Evolutionary conservation across 495 filamentous ascomycete genomes (phyloP), one percentile per base, ranked within the genome.

Genomic region (Neurospora sp.): DNA sequence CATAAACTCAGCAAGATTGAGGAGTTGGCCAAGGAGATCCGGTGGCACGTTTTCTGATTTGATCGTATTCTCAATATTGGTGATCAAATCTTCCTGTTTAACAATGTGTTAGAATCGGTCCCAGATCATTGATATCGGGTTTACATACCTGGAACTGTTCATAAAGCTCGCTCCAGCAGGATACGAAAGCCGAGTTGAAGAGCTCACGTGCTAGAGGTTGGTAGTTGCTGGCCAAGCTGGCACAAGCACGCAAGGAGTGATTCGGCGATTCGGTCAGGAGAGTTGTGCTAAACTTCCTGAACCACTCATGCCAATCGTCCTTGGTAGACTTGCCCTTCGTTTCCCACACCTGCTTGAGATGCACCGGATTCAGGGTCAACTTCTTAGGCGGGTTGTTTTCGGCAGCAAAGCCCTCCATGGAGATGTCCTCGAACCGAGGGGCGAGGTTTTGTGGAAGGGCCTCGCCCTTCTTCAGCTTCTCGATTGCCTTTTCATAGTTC

Each of bases 231-330:
- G 94, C 96, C 62, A 99, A 85, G 72, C 91, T 92, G 62, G 96
- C 96, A 81, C 96, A 99, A 39, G 96, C 95, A 74, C 96, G 87
- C 38, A 99, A 84, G 16, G 96, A 95, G 69, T 97, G 96, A 66
- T 96, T 97, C 23, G 96, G 96, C 3, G 94, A 97, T 80, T 99
- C 96, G 73, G 94, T 95, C 46, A 99, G 86, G 27, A 99, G 87
- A 76, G 97, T 97, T 23, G 97, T 93, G 77, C 95, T 97, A 80
- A 98, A 97, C 31, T 97, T 88, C 70, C 96, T 88, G 81, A 98
- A 97, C 96, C 96, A 99, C 82, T 99, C 96, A 75, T 96, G 93
- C 96, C 96, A 99, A 82, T 99, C 96, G 79, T 99, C 96, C 70
- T 93, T 90, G 2, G 96, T 99, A 20, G 96, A 97, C 80, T 97